phyloP scores from a whole-genome alignment of 176 grass and related monocot genomes.

The Triticum turgidum region DNA sequence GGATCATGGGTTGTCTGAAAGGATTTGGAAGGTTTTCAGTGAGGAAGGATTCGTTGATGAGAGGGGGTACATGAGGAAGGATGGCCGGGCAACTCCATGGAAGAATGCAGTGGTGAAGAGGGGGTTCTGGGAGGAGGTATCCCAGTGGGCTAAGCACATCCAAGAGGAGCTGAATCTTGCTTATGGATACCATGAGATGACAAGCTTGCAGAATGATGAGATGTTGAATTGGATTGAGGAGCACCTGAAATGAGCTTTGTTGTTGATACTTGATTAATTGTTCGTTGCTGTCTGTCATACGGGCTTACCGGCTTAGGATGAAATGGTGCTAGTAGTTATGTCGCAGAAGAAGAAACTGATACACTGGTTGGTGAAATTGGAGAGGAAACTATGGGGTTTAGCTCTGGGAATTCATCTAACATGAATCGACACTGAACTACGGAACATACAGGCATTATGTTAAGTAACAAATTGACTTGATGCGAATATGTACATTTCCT shows the following conservation, averaged over 20 bases:
- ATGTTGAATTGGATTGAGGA: conserved; percentile 74
- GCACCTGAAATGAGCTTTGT: conserved; percentile 3
- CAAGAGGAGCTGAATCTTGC: conserved; percentile 76
- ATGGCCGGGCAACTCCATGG: conserved; percentile 57
- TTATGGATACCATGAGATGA: conserved; percentile 79
- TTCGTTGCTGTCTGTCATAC: background rate
- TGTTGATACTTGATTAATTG: background rate
- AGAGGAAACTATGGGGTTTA: background rate
- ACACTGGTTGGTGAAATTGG: background rate
- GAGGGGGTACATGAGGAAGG: conserved; percentile 54
- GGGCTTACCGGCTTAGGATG: background rate
- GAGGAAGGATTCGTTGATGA: conserved; percentile 61
- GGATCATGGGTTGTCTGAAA: conserved; percentile 32
- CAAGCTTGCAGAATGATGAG: conserved; percentile 53
- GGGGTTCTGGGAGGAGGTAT: conserved; percentile 42
- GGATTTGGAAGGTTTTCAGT: conserved; percentile 41
- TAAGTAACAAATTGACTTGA: background rate
- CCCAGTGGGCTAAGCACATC: conserved; percentile 50
- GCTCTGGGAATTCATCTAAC: background rate
- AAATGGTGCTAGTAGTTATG: background rate
- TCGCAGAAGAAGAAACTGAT: background rate
- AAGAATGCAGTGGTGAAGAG: conserved; percentile 54
- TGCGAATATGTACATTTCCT: background rate
- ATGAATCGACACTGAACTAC: background rate
- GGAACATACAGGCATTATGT: background rate